These are phyloP conservation scores for Aspergillus egyptiacus DNA, from an alignment of 495 filamentous ascomycete species.

Conservation along the genomic window DNA sequence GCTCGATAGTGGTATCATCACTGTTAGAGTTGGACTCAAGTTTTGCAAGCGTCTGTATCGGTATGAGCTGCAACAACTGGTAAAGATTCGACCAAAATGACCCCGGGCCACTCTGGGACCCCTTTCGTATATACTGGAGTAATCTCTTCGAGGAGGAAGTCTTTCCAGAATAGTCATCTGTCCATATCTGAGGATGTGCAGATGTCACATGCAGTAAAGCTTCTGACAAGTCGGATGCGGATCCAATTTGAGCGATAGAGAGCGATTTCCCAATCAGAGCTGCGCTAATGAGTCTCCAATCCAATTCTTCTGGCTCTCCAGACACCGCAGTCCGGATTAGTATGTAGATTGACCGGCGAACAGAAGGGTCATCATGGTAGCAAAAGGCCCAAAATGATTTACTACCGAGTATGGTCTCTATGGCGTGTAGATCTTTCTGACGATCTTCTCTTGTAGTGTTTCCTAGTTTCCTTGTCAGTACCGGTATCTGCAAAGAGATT, in stretches of 20 bases:
- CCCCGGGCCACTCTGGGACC: constrained; percentile 65
- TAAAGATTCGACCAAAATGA: constrained; percentile 67
- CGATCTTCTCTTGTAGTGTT: constrained; percentile 45
- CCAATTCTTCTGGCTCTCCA: constrained; percentile 52
- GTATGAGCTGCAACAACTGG: constrained; percentile 54
- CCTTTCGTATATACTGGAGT: constrained; percentile 68
- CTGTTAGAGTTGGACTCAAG: constrained; percentile 39
- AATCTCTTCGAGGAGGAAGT: constrained; percentile 59
- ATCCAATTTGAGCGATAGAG: constrained; percentile 61
- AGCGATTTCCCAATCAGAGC: constrained; percentile 64
- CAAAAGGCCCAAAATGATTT: constrained; percentile 72
- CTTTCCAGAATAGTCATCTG: constrained; percentile 58
- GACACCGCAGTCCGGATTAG: constrained; percentile 57
- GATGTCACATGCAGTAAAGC: constrained; percentile 57
- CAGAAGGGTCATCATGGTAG: constrained; percentile 57
- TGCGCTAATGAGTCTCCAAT: constrained; percentile 58
- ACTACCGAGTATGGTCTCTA: constrained; percentile 56
- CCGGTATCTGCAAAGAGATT: not conserved
- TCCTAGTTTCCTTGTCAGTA: constrained; percentile 23
- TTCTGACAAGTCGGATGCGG: constrained; percentile 61
- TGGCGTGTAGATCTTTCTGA: constrained; percentile 38
- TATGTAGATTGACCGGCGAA: constrained; percentile 64
- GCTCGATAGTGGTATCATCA: constrained; percentile 18
- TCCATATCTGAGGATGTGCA: constrained; percentile 67
- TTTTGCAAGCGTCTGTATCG: constrained; percentile 45